phyloP scores from a whole-genome alignment of 306 rosid species.

The Begonia masoniana region DNA sequence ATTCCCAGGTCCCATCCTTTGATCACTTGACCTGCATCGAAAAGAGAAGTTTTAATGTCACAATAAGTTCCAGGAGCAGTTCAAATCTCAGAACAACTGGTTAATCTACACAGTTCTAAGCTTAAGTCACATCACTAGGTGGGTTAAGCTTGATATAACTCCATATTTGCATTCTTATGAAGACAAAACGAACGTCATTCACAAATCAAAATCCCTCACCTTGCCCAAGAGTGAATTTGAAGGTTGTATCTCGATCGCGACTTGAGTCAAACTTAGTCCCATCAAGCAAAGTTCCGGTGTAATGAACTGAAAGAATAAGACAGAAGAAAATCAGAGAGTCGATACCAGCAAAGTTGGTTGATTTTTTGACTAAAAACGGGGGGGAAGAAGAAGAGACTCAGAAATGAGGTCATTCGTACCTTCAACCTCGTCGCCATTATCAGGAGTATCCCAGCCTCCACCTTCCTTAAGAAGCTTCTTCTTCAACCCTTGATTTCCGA shows the following conservation, averaged over 20 bases:
- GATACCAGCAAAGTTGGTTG: neutral
- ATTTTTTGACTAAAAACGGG: neutral
- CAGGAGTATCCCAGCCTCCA: slow-evolving; percentile 60
- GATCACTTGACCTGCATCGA: slow-evolving; percentile 47
- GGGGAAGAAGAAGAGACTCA: neutral
- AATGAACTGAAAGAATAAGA: slow-evolving; percentile 41
- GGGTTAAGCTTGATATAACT: too few relatives aligned
- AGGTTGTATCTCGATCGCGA: slow-evolving; percentile 65
- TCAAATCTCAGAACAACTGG: neutral
- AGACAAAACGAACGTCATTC: neutral
- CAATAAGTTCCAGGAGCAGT: neutral
- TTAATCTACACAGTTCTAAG: neutral
- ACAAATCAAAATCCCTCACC: slow-evolving; percentile 15
- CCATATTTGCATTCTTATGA: too few relatives aligned
- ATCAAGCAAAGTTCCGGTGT: slow-evolving; percentile 65
- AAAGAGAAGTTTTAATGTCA: neutral
- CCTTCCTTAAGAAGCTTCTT: slow-evolving; percentile 74
- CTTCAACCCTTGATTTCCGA: slow-evolving; percentile 58
- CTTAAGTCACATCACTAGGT: neutral
- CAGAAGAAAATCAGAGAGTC: neutral
- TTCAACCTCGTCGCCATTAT: slow-evolving; percentile 65
- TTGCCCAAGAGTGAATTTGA: slow-evolving; percentile 67
- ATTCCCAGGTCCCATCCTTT: slow-evolving; percentile 94
- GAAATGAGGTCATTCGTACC: slow-evolving; percentile 11
- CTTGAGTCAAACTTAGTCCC: slow-evolving; percentile 76